These are phyloP conservation scores for Cordyceps fumosorosea DNA, from an alignment of 2,329 filamentous ascomycete species.

Conservation along the genomic window DNA sequence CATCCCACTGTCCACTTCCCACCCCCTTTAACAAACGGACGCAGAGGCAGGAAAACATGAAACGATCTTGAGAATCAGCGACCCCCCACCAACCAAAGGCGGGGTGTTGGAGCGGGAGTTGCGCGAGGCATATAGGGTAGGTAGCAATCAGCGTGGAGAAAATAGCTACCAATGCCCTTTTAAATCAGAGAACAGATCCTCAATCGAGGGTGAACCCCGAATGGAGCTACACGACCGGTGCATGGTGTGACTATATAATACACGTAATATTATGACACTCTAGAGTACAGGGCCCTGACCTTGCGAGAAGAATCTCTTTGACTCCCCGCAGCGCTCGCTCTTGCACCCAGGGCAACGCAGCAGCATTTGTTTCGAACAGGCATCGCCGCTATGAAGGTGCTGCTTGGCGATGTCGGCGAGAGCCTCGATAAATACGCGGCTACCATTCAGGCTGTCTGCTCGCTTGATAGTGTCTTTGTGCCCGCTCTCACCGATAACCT, in stretches of 20 bases:
- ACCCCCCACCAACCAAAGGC: background rate
- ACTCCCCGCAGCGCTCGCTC: slow-evolving; percentile 79
- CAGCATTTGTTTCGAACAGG: slow-evolving; percentile 78
- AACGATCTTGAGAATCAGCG: no score
- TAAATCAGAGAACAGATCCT: background rate
- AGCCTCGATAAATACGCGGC: slow-evolving; percentile 80
- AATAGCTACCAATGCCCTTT: no score
- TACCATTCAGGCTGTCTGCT: slow-evolving; percentile 87
- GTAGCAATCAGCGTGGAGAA: background rate
- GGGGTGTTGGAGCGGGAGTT: no score
- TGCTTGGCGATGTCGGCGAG: slow-evolving; percentile 78
- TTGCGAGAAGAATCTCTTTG: slow-evolving; percentile 58
- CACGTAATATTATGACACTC: background rate
- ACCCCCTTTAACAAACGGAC: no score
- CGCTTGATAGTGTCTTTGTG: slow-evolving; percentile 77
- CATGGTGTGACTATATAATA: background rate
- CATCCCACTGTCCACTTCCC: no score
- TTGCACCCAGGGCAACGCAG: slow-evolving; percentile 89
- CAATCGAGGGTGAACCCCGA: background rate
- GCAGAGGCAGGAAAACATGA: no score
- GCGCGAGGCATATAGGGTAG: background rate
- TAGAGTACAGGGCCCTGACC: slow-evolving; percentile 8
- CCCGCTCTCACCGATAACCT: slow-evolving; percentile 85
- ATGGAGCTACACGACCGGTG: background rate
- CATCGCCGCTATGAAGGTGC: slow-evolving; percentile 63